phyloP scores from a whole-genome alignment of 1,284 basidiomycete genomes.

The Moniliophthora roreri region DNA sequence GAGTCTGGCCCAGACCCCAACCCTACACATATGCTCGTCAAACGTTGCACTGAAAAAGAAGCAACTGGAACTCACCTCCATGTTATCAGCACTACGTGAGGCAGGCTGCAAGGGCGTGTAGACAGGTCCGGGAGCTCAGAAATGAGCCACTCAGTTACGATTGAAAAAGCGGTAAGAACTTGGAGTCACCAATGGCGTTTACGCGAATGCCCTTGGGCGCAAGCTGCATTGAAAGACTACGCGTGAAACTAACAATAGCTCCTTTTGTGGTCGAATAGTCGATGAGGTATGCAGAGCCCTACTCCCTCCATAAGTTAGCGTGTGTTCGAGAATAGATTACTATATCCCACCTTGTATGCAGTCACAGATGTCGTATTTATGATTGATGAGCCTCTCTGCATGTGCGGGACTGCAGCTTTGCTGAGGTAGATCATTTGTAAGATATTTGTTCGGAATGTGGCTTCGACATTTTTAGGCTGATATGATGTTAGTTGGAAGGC shows the following conservation, averaged over 20 bases:
- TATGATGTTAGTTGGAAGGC: neutral
- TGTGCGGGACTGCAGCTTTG: constrained; percentile 56
- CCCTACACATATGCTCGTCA: constrained; percentile 47
- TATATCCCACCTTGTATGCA: constrained; percentile 43
- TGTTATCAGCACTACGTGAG: neutral
- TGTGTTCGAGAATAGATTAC: constrained; percentile 21
- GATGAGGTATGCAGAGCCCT: constrained; percentile 32
- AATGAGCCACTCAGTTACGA: neutral
- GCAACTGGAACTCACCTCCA: constrained; percentile 38
- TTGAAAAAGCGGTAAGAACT: neutral
- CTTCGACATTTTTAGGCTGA: constrained; percentile 39
- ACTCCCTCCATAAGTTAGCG: neutral
- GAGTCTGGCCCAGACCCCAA: constrained; percentile 40
- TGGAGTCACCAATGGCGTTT: constrained; percentile 36
- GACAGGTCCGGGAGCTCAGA: constrained; percentile 48
- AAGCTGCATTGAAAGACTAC: constrained; percentile 55
- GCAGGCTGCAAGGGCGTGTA: constrained; percentile 41
- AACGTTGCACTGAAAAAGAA: constrained; percentile 32
- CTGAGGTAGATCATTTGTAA: constrained; percentile 56
- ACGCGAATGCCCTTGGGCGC: constrained; percentile 58
- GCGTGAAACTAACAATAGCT: constrained; percentile 55
- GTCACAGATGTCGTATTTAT: constrained; percentile 68
- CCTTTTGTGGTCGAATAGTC: constrained; percentile 64
- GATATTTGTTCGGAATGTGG: constrained; percentile 58
- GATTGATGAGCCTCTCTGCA: constrained; percentile 59